phyloP scores from a whole-genome alignment of 768 basidiomycete genomes.

The Pulveroboletus sp. region DNA sequence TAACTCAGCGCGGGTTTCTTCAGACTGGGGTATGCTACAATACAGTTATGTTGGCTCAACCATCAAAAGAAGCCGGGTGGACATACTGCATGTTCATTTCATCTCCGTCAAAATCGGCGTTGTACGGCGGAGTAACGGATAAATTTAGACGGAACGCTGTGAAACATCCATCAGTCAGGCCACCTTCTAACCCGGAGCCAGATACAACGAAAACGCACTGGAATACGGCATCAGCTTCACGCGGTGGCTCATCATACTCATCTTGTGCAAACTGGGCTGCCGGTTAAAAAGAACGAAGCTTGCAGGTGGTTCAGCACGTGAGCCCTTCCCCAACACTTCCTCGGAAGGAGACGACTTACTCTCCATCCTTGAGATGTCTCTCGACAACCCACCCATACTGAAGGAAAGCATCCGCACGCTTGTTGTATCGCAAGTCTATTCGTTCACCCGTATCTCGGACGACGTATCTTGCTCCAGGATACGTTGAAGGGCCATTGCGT shows the following conservation, averaged over 20 bases:
- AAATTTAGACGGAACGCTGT: slow-evolving; percentile 95
- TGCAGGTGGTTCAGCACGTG: slow-evolving; percentile 1
- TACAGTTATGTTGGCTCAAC: slow-evolving; percentile 8
- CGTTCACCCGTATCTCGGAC: slow-evolving; percentile 96
- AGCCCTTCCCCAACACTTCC: background rate
- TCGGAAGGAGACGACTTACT: slow-evolving; percentile 55
- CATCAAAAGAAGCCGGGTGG: background rate
- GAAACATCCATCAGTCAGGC: slow-evolving; percentile 16
- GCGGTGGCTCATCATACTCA: slow-evolving; percentile 99
- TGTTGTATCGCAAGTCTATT: slow-evolving; percentile 95
- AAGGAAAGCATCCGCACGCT: slow-evolving; percentile 89
- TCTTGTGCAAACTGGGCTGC: slow-evolving; percentile 97
- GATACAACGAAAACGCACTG: slow-evolving; percentile 52
- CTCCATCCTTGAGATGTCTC: slow-evolving; percentile 95
- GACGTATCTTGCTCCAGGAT: slow-evolving; percentile 95
- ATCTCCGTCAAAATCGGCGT: slow-evolving; percentile 99
- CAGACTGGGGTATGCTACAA: slow-evolving; percentile 88
- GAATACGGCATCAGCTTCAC: slow-evolving; percentile 98
- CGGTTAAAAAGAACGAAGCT: slow-evolving; percentile 78
- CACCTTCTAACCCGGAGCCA: background rate
- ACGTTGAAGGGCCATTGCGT: slow-evolving; percentile 88
- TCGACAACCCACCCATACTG: slow-evolving; percentile 99
- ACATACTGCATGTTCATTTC: slow-evolving; percentile 99
- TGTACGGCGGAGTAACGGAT: slow-evolving; percentile 97
- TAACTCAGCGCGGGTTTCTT: slow-evolving; percentile 97